Evolutionary conservation across 495 filamentous ascomycete genomes (phyloP), one percentile per base, ranked within the genome.

Genomic region (Hamigera avellanea): DNA sequence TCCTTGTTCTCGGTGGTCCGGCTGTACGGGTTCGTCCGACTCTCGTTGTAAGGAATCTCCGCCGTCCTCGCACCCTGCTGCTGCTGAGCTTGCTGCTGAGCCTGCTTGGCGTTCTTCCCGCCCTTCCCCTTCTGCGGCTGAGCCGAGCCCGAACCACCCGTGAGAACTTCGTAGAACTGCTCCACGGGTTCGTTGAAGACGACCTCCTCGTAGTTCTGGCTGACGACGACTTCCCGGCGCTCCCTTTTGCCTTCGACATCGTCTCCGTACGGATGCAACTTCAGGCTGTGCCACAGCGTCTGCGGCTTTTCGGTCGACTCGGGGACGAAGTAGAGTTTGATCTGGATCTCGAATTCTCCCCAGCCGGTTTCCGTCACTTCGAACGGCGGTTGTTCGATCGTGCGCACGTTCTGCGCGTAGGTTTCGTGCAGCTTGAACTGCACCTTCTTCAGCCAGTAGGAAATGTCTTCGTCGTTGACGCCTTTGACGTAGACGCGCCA

Each of bases 391-490:
- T 74, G 69, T 56, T 84, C 69, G 64, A 86, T 56, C 31, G 80
- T 86, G 41, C 91, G 82, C 2, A 88, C 67, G 42, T 80, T 78
- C 53, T 95, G 88, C 25, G 83, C 74, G 56, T 94, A 95, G 4
- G 87, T 91, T 50, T 95, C 87, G 68, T 94, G 86, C 3, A 98
- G 74, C 54, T 95, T 95, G 70, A 98, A 96, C 55, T 93, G 85
- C 3, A 95, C 91, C 50, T 95, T 91, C 38, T 87, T 86, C 44
- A 96, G 72, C 83, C 91, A 98, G 64, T 91, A 87, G 35, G 83
- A 86, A 49, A 94, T 81, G 62, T 93, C 83, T 45, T 81, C 76
- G 54, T 79, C 82, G 54, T 87, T 79, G 45, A 93, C 62, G 40
- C 84, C 83, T 40, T 81, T 81, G 35, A 98, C 84, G 55, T 84